Evolutionary conservation across 768 basidiomycete genomes (phyloP).

Genomic region (Tulasnella sp.): DNA sequence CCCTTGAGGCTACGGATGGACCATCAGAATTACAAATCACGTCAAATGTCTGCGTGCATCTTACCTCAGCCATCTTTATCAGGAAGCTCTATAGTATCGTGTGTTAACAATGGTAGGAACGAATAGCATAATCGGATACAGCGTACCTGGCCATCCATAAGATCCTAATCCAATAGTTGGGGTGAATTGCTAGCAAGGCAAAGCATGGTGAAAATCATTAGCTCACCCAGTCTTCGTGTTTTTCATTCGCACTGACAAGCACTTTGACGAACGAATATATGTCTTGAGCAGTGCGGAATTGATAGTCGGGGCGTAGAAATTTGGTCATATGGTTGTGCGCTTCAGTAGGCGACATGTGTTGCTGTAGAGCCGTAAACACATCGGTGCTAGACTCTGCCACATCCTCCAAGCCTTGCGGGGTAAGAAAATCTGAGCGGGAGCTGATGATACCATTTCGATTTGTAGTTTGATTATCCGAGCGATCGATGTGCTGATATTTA

Average conservation of each 20-base stretch:
- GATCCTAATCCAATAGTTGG: no score
- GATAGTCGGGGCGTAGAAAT: constrained; percentile 34
- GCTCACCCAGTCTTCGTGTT: constrained; percentile 13
- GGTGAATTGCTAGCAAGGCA: no score
- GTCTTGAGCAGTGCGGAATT: constrained; percentile 31
- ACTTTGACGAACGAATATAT: constrained; percentile 34
- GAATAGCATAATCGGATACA: constrained; percentile 2
- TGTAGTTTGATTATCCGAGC: no score
- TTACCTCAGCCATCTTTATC: constrained; percentile 29
- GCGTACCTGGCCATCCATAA: constrained; percentile 37
- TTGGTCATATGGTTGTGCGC: constrained; percentile 34
- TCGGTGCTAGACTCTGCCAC: no score
- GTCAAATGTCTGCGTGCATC: constrained; percentile 9
- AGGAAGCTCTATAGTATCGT: constrained; percentile 30
- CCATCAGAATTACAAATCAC: constrained; percentile 23
- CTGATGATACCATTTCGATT: no score
- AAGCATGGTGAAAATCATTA: constrained; percentile 24
- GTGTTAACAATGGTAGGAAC: neutral
- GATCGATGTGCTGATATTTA: no score
- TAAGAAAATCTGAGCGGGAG: no score
- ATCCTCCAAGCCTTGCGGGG: no score
- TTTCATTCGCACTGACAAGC: constrained; percentile 16
- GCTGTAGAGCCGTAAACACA: no score
- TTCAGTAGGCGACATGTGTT: no score
- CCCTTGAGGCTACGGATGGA: constrained; percentile 20